These are phyloP conservation scores for Aspergillus glaucus DNA, from an alignment of 2,329 filamentous ascomycete species.

Conservation along the genomic window DNA sequence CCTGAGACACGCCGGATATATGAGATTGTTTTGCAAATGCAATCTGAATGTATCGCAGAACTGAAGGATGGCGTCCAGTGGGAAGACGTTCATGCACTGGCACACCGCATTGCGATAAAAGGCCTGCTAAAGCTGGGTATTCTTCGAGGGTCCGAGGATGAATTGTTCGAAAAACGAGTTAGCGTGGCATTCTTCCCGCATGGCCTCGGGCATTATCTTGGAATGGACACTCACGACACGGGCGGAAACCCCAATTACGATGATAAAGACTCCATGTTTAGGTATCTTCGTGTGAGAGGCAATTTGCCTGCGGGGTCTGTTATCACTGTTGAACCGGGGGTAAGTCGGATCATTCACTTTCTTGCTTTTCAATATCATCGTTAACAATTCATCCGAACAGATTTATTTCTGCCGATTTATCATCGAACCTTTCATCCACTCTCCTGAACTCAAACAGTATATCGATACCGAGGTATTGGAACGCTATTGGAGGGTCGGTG, in stretches of 20 bases:
- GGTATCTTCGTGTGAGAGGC: slow-evolving; percentile 75
- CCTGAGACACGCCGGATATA: slow-evolving; percentile 68
- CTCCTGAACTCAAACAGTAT: slow-evolving; percentile 65
- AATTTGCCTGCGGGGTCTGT: slow-evolving; percentile 70
- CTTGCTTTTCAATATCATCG: not conserved
- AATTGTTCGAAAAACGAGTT: slow-evolving; percentile 71
- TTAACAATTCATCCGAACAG: slow-evolving; percentile 27
- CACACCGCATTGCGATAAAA: slow-evolving; percentile 64
- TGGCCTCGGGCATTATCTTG: slow-evolving; percentile 82
- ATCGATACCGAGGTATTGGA: slow-evolving; percentile 69
- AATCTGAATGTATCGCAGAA: slow-evolving; percentile 63
- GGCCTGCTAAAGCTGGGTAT: slow-evolving; percentile 69
- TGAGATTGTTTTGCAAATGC: slow-evolving; percentile 73
- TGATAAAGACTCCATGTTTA: slow-evolving; percentile 78
- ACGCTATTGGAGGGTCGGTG: slow-evolving; percentile 81
- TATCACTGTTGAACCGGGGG: slow-evolving; percentile 89
- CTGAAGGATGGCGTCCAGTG: slow-evolving; percentile 65
- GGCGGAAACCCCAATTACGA: slow-evolving; percentile 70
- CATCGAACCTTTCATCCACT: slow-evolving; percentile 69
- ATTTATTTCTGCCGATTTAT: slow-evolving; percentile 91
- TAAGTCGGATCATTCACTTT: slow-evolving; percentile 38
- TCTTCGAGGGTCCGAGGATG: slow-evolving; percentile 58
- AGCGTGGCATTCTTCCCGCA: slow-evolving; percentile 89
- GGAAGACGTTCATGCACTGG: slow-evolving; percentile 65
- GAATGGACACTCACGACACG: slow-evolving; percentile 87